Conservation (phyloP, 2,329 filamentous ascomycete species). For the Pseudogymnoascus sp. region DNA sequence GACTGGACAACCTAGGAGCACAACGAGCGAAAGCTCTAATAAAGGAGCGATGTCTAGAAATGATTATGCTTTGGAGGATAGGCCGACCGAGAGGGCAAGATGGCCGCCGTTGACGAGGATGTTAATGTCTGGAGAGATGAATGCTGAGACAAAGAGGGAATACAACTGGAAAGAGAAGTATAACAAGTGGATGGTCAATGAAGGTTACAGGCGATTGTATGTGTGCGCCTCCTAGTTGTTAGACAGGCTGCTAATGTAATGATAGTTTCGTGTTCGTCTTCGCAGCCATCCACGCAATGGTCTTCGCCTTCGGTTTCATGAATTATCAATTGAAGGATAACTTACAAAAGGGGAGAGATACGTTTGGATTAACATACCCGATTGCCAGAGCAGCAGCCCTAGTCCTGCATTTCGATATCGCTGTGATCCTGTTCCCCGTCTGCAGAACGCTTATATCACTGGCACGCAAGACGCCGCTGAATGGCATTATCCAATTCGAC, state of each 20-base stretch:
- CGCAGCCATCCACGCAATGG: conserved; percentile 61
- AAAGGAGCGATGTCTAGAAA: conserved; percentile 5
- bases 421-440: conserved; percentile 70
- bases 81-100: conserved; percentile 62
- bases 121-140: conserved; percentile 76
- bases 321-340: conserved; percentile 75
- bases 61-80: conserved; percentile 23
- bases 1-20: conserved; percentile 11
- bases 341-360: conserved; percentile 53
- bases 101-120: conserved; percentile 76
- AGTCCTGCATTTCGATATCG: conserved; percentile 73
- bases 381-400: conserved; percentile 69
- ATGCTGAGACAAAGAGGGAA: conserved; percentile 60
- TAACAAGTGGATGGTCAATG: conserved; percentile 83
- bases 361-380: conserved; percentile 67
- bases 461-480: conserved; percentile 69
- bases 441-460: conserved; percentile 79
- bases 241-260: conserved; percentile 20
- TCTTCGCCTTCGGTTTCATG: conserved; percentile 73
- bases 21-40: conserved; percentile 11
- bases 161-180: conserved; percentile 64
- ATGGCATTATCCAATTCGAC: conserved; percentile 81
- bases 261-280: conserved; percentile 68
- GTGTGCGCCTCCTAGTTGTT: conserved; percentile 28
- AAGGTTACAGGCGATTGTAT: conserved; percentile 72